Percentiles rank a stretch among this genome's conserved stretches.
These are phyloP conservation scores for Candida chilensis DNA, from an alignment of 805 yeast species.

Conservation along the genomic window DNA sequence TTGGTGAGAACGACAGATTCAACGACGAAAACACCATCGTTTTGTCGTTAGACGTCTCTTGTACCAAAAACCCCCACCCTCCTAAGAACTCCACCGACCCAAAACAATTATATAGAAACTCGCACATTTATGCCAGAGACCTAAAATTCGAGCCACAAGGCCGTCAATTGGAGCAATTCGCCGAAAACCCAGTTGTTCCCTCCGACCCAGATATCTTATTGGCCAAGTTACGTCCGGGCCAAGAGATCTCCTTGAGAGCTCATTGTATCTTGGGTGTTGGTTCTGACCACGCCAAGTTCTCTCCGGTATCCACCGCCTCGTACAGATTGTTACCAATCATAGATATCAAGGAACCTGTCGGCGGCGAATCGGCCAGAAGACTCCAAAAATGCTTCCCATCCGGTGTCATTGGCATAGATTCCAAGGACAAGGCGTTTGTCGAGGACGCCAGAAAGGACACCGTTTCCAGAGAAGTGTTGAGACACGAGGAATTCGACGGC, in stretches of 20 bases:
- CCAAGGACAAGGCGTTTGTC: constrained; percentile 64
- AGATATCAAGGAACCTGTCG: constrained; percentile 64
- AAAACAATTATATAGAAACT: constrained; percentile 71
- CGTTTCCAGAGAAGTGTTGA: constrained; percentile 90
- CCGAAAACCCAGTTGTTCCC: constrained; percentile 59
- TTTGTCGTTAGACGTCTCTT: constrained; percentile 68
- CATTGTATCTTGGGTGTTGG: constrained; percentile 92
- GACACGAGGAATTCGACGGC: constrained; percentile 86
- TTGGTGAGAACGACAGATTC: constrained; percentile 56
- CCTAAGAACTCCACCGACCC: constrained; percentile 75
- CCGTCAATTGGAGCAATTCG: constrained; percentile 65
- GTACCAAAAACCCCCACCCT: constrained; percentile 82
- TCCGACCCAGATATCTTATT: constrained; percentile 83
- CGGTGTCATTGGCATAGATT: constrained; percentile 79
- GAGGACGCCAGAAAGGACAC: constrained; percentile 92
- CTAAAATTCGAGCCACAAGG: constrained; percentile 90
- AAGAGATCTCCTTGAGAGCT: constrained; percentile 83
- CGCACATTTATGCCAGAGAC: constrained; percentile 84
- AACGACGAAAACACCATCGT: constrained; percentile 89
- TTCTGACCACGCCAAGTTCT: constrained; percentile 92
- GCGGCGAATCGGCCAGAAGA: constrained; percentile 66
- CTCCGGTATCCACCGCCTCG: constrained; percentile 96
- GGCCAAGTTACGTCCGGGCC: constrained; percentile 94
- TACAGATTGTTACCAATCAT: constrained; percentile 88
- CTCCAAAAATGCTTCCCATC: constrained; percentile 88